A percentile compares a stretch with the other conserved stretches of the same genome.
These are phyloP conservation scores for Prunus mira DNA, from an alignment of 306 rosid genomes.

Conservation along the genomic window DNA sequence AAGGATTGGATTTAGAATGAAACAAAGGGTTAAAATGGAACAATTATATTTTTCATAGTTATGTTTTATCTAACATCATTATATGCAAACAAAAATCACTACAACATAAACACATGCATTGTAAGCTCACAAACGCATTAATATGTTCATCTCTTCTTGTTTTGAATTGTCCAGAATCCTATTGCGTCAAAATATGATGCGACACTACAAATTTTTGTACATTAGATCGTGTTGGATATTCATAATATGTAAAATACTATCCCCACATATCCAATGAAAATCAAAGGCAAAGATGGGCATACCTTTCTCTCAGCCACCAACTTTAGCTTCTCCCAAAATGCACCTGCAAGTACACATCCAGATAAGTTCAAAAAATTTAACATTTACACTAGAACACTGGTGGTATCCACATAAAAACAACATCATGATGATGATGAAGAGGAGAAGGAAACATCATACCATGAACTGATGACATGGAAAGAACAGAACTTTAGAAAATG, in stretches of 20 bases:
- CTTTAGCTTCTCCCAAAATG: conserved; percentile 82
- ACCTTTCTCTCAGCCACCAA: conserved; percentile 76
- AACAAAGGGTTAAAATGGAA: background rate
- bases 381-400: background rate
- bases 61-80: background rate
- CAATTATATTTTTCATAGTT: background rate
- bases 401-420: background rate
- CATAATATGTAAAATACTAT: background rate
- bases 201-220: background rate
- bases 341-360: conserved; percentile 52
- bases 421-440: background rate
- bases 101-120: background rate
- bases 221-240: background rate
- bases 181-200: background rate
- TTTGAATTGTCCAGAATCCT: background rate
- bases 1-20: background rate
- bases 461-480: background rate
- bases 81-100: background rate
- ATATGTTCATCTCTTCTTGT: background rate
- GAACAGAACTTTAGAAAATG: background rate
- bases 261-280: background rate
- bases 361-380: conserved; percentile 11
- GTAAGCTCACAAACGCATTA: background rate
- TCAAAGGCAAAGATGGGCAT: conserved; percentile 11
- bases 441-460: background rate